Conservation (phyloP, 208 protist genomes). For the Wallacemonas sp. region DNA sequence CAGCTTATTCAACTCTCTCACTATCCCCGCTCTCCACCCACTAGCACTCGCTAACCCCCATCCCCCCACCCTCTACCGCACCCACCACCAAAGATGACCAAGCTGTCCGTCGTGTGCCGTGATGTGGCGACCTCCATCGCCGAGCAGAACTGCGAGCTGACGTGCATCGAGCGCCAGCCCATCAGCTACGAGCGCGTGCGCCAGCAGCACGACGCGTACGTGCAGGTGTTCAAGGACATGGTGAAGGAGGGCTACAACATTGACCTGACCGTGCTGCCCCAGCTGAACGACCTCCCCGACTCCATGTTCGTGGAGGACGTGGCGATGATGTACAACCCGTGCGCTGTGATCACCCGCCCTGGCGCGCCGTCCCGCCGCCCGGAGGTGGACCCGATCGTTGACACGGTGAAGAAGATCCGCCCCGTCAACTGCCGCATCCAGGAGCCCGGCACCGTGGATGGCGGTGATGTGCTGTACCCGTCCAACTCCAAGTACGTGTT, state of each 20-base stretch:
- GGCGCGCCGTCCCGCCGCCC: conserved; percentile 45
- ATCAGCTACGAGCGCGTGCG: conserved; percentile 29
- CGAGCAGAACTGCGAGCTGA: conserved; percentile 49
- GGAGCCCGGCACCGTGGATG: conserved; percentile 46
- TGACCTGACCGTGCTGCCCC: conserved; percentile 43
- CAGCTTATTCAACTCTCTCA: neutral
- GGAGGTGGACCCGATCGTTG: conserved; percentile 43
- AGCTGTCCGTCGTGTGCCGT: conserved; percentile 49
- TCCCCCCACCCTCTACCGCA: neutral
- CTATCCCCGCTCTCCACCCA: neutral
- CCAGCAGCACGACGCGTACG: conserved; percentile 51
- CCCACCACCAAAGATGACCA: conserved; percentile 29
- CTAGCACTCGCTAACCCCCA: neutral
- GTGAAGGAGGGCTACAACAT: conserved; percentile 47
- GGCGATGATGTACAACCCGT: conserved; percentile 47
- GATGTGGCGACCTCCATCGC: conserved; percentile 33
- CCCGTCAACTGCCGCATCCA: conserved; percentile 38
- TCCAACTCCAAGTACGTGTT: conserved; percentile 51
- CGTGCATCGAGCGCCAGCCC: conserved; percentile 50
- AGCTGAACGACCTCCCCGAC: conserved; percentile 46
- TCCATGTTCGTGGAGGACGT: conserved; percentile 61
- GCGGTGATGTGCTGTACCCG: conserved; percentile 51
- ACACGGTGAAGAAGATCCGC: conserved; percentile 32
- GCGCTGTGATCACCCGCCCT: conserved; percentile 48
- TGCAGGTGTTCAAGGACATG: conserved; percentile 41